Percentiles rank a stretch among this genome's conserved stretches.
Evolutionary conservation across 768 basidiomycete species (phyloP).

Genomic region (Pisolithus marmoratus): DNA sequence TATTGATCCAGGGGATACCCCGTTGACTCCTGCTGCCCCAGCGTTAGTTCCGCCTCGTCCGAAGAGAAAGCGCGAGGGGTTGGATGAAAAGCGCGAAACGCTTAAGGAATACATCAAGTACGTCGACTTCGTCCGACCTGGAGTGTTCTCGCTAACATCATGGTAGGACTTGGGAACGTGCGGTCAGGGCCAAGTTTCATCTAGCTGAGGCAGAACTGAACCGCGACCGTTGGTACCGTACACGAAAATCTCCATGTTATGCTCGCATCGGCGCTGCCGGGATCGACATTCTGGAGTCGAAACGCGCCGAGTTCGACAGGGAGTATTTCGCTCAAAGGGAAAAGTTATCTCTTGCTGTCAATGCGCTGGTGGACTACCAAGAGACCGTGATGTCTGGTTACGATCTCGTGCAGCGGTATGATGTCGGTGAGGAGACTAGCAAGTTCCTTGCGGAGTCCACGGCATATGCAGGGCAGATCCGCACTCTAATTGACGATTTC

Average conservation of each 20-base stretch:
- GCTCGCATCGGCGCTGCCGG: slow-evolving; percentile 26
- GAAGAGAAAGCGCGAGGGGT: slow-evolving; percentile 22
- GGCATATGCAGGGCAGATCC: slow-evolving; percentile 19
- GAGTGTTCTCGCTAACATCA: not conserved
- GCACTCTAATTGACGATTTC: slow-evolving; percentile 17
- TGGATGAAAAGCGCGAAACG: slow-evolving; percentile 17
- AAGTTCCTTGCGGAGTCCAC: slow-evolving; percentile 22
- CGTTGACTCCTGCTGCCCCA: slow-evolving; percentile 2
- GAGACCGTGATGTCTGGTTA: slow-evolving; percentile 16
- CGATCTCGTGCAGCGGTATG: slow-evolving; percentile 24
- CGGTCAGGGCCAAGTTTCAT: slow-evolving; percentile 20
- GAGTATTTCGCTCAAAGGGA: slow-evolving; percentile 17
- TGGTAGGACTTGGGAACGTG: slow-evolving; percentile 25
- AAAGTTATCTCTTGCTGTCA: slow-evolving; percentile 20
- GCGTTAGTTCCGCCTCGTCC: slow-evolving; percentile 13
- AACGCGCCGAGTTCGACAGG: slow-evolving; percentile 24
- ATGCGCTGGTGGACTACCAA: slow-evolving; percentile 17
- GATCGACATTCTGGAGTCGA: slow-evolving; percentile 22
- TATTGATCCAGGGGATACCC: not conserved
- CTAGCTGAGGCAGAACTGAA: slow-evolving; percentile 25
- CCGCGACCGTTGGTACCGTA: slow-evolving; percentile 23
- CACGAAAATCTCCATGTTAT: slow-evolving; percentile 25
- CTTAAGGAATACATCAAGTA: slow-evolving; percentile 29
- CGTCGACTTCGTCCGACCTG: not conserved
- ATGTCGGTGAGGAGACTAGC: slow-evolving; percentile 14